A percentile compares a stretch with the other conserved stretches of the same genome.
phyloP scores from a whole-genome alignment of 306 rosid species.

The Crotalaria pallida region DNA sequence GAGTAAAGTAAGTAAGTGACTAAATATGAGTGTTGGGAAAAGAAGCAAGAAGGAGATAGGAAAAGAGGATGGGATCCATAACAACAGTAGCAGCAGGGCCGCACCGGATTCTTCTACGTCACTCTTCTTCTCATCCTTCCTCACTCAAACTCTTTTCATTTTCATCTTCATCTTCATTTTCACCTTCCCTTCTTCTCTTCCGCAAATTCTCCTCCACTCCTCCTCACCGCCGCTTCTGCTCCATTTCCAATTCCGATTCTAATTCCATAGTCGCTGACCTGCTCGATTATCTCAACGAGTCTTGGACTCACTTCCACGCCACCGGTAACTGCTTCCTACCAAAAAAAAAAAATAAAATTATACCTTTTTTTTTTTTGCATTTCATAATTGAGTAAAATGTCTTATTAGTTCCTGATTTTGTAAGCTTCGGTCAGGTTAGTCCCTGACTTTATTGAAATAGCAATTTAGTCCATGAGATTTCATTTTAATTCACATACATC shows the following conservation, averaged over 20 bases:
- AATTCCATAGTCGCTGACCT: slow-evolving; percentile 61
- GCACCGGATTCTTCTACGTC: slow-evolving; percentile 38
- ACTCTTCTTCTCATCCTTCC: slow-evolving; percentile 27
- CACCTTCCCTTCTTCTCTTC: neutral
- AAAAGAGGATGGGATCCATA: slow-evolving; percentile 48
- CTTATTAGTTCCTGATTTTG: no score
- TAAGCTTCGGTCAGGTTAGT: no score
- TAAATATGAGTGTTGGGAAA: neutral
- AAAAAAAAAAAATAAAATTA: no score
- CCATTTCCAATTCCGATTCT: slow-evolving; percentile 36
- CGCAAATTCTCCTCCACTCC: slow-evolving; percentile 26
- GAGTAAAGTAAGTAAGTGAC: no score
- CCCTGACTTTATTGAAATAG: no score
- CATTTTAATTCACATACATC: no score
- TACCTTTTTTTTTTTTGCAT: no score
- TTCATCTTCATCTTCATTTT: neutral
- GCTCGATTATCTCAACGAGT: slow-evolving; percentile 80
- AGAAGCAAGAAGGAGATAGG: neutral
- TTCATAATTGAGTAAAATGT: no score
- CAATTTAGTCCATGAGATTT: no score
- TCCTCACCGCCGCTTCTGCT: slow-evolving; percentile 35
- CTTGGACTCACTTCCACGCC: slow-evolving; percentile 98
- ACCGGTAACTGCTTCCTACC: slow-evolving; percentile 42
- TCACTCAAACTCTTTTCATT: slow-evolving; percentile 24
- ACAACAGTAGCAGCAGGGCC: no score